Conservation (phyloP, 1,284 basidiomycete species). For the Rhodofomes roseus region DNA sequence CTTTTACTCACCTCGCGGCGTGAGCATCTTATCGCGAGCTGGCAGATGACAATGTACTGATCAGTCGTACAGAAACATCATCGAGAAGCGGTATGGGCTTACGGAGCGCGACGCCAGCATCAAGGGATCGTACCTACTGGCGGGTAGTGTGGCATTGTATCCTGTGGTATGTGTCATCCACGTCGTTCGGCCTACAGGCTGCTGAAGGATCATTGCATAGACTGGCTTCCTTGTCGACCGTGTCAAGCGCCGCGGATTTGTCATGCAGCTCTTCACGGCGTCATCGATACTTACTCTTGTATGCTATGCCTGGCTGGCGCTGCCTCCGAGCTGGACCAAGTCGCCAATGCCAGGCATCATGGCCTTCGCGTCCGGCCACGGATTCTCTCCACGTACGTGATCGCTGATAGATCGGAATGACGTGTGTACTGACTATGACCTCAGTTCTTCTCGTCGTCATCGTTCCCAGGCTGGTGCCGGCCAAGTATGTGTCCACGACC, state of each 20-base stretch:
- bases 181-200: not conserved
- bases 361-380: constrained; percentile 65
- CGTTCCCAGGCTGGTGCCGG: constrained; percentile 68
- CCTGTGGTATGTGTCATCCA: constrained; percentile 48
- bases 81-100: constrained; percentile 64
- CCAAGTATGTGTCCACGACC: constrained; percentile 74
- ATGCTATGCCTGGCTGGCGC: constrained; percentile 63
- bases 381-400: constrained; percentile 63
- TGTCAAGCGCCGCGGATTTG: constrained; percentile 51
- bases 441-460: constrained; percentile 71
- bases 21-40: constrained; percentile 31
- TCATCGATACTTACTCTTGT: constrained; percentile 63
- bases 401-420: not conserved
- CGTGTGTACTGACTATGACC: not conserved
- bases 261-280: constrained; percentile 53
- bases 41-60: not conserved
- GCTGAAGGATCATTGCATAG: constrained; percentile 27
- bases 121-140: constrained; percentile 69
- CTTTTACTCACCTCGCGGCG: constrained; percentile 76
- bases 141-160: constrained; percentile 73
- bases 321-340: constrained; percentile 53
- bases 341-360: constrained; percentile 61
- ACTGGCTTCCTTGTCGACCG: constrained; percentile 61
- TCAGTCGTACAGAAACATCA: constrained; percentile 53
- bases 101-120: constrained; percentile 58